Conservation (phyloP, 345 rosid species). For the Eucalyptus fibrosa region DNA sequence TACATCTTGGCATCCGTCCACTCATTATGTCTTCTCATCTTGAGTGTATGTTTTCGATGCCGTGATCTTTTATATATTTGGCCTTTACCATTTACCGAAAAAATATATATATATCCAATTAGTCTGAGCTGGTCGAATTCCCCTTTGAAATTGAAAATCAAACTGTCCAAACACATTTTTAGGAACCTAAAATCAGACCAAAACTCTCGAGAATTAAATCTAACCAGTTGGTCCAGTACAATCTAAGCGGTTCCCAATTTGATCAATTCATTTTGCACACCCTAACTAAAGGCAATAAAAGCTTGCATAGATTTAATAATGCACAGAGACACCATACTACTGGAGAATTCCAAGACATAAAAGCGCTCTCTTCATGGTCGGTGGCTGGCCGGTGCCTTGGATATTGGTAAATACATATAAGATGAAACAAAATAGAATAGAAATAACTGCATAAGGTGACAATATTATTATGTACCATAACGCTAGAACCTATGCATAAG, state of each 20-base stretch:
- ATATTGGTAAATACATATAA: not conserved
- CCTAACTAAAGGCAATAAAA: not conserved
- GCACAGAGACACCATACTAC: not conserved
- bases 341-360: not conserved
- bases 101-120: rapidly evolving
- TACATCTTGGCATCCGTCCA: too few species aligned
- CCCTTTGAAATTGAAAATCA: rapidly evolving
- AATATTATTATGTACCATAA: not conserved
- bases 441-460: not conserved
- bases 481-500: not conserved
- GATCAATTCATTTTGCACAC: too few species aligned
- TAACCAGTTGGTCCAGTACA: rapidly evolving
- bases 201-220: rapidly evolving
- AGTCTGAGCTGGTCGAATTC: rapidly evolving
- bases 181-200: rapidly evolving
- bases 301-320: not conserved
- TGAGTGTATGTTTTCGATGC: too few species aligned
- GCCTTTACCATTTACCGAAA: too few species aligned
- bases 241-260: rapidly evolving
- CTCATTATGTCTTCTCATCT: too few species aligned
- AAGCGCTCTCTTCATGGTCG: not conserved
- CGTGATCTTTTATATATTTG: too few species aligned
- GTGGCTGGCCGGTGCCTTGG: not conserved
- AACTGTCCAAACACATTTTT: rapidly evolving
- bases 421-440: not conserved